These are phyloP conservation scores for Komagataella ulmi DNA, from an alignment of 805 yeast genomes.

Conservation along the genomic window DNA sequence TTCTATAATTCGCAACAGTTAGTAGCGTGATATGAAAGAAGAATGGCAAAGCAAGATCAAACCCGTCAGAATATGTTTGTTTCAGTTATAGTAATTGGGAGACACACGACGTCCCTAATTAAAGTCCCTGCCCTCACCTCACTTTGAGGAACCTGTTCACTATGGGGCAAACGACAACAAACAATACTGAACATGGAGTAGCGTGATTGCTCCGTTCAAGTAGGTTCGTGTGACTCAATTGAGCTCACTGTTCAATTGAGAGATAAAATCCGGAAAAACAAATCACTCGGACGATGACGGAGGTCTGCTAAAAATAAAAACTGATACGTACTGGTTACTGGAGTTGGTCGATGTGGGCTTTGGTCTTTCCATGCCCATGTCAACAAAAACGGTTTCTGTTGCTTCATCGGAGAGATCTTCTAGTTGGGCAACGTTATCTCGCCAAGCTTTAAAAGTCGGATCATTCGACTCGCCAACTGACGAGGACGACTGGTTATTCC, in stretches of 20 bases:
- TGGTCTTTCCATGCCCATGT: not conserved
- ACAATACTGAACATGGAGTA: not conserved
- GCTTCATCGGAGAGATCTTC: not conserved
- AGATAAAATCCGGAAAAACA: not conserved
- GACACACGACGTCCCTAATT: not conserved
- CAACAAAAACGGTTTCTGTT: not conserved
- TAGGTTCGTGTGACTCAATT: not conserved
- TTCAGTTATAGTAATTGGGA: not conserved
- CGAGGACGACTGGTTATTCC: not conserved
- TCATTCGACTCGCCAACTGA: not conserved
- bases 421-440: not conserved
- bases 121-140: not conserved
- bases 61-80: not conserved
- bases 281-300: not conserved
- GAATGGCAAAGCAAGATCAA: not conserved
- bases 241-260: not conserved
- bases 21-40: not conserved
- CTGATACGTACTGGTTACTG: not conserved
- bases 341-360: not conserved
- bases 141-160: not conserved
- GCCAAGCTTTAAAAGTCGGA: not conserved
- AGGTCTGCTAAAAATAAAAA: not conserved
- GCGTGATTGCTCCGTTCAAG: not conserved
- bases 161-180: not conserved
- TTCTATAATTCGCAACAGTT: not conserved